Conservation (phyloP, 345 rosid genomes). For the Theobroma cacao region DNA sequence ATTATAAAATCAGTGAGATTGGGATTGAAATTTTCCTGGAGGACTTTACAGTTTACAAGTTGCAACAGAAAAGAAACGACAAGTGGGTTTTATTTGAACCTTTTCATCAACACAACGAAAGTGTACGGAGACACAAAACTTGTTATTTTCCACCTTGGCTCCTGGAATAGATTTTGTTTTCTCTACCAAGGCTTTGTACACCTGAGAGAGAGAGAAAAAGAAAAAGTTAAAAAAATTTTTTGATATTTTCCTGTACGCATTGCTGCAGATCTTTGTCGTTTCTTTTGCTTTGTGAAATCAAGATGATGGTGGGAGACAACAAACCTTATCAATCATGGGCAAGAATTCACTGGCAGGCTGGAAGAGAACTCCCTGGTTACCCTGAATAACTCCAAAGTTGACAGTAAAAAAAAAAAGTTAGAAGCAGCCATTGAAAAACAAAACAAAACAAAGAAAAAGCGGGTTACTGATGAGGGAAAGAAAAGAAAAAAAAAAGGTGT, state of each 20-base stretch:
- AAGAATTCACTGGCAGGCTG: constrained; percentile 83
- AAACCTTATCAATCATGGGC: constrained; percentile 86
- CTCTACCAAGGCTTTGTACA: constrained; percentile 46
- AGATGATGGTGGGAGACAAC: constrained; percentile 2
- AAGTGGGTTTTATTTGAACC: constrained; percentile 32
- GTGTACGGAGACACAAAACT: constrained; percentile 92
- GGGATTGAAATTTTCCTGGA: background rate
- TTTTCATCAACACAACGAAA: constrained; percentile 89
- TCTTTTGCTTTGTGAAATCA: background rate
- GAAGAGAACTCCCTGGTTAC: constrained; percentile 44
- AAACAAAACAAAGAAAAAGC: background rate
- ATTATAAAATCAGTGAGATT: background rate
- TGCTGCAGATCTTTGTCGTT: background rate
- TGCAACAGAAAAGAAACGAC: background rate
- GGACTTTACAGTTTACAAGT: background rate
- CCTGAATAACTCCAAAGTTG: constrained; percentile 29
- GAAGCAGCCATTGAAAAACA: background rate
- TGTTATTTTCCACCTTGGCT: constrained; percentile 85
- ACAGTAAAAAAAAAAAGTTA: background rate
- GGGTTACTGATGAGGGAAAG: background rate
- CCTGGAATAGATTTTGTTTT: constrained; percentile 73
- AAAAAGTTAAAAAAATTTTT: background rate
- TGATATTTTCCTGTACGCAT: background rate
- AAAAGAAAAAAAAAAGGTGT: background rate
- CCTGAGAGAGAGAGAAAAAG: constrained; percentile 30